Conservation (phyloP, 345 rosid genomes). For the Odontarrhena argentea region DNA sequence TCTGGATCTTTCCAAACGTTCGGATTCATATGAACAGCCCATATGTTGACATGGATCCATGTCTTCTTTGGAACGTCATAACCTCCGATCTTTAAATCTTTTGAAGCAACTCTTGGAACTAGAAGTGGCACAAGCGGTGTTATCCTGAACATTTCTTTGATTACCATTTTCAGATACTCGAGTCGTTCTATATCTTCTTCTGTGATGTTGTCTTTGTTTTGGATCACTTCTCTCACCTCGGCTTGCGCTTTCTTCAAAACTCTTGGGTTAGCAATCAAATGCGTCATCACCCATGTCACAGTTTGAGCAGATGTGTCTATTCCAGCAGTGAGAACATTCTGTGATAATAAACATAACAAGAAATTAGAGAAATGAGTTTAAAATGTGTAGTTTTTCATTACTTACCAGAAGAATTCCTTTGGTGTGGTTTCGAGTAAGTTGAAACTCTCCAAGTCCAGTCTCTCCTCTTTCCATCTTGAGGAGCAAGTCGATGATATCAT, state of each 20-base stretch:
- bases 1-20: constrained; percentile 38
- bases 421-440: constrained; percentile 47
- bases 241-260: constrained; percentile 34
- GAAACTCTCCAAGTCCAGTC: constrained; percentile 22
- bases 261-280: constrained; percentile 34
- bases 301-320: constrained; percentile 31
- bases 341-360: neutral
- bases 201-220: constrained; percentile 28
- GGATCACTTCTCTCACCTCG: constrained; percentile 32
- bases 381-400: neutral
- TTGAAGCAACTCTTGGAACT: constrained; percentile 34
- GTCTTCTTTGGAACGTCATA: constrained; percentile 34
- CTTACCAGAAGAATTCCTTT: constrained; percentile 53
- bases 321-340: constrained; percentile 37
- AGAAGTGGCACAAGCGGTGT: constrained; percentile 31
- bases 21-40: constrained; percentile 32
- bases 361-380: neutral
- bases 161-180: constrained; percentile 34
- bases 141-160: constrained; percentile 33
- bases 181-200: constrained; percentile 37
- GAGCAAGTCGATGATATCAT: constrained; percentile 54
- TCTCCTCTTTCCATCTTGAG: constrained; percentile 43
- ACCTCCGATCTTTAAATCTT: constrained; percentile 23
- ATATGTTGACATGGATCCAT: constrained; percentile 35
- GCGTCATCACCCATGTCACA: constrained; percentile 38